Base-by-base conservation (phyloP, 495 filamentous ascomycete species). In the Penicillium cataractarum region DNA sequence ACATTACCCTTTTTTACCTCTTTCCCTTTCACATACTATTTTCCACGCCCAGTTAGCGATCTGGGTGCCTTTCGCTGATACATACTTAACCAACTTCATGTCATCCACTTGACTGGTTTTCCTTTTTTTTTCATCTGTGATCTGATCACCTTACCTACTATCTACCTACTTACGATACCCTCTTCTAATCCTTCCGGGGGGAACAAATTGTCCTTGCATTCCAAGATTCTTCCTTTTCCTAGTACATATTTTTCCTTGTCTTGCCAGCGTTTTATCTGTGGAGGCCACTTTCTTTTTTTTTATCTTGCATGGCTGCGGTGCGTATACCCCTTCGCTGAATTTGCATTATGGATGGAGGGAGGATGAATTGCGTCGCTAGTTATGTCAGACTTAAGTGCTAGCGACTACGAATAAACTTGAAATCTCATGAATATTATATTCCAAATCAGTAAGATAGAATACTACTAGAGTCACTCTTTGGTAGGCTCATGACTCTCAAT, bases 321-420 rank as follows among this genome's bases (percentile, higher is more conserved):
- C 68, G 69, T 65, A 78, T 78, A 76, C 76, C 76, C 72, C 71
- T 69, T 70, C 58, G 67, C 62, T 78, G 63, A 61, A 69, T 74
- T 78, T 72, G 67, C 64, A 69, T 71, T 73, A 65, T 76, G 73
- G 65, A 69, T 69, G 67, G 59, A 67, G 29, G 3, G 4, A 7
- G 29, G 7, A 31, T 31, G 29, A 27, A 29, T 17, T 37, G n/a
- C 17, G 26, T 29, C 57, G 51, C 12, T 19, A 51, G 35, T 24
- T 46, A 22, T 15, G 15, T 10, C 17, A 12, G 17, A 12, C 35
- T 17, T 26, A 17, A 50, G 31, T n/a, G 44, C 29, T 32, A 32
- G 17, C 49, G 19, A 58, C 22, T 12, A 33, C 27, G 10, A 58
- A 58, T 21, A n/a, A 53, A 13, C 9, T 22, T 46, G 31, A 58